Conservation (phyloP, 2,329 filamentous ascomycete species). For the Thielaviopsis ethacetica region DNA sequence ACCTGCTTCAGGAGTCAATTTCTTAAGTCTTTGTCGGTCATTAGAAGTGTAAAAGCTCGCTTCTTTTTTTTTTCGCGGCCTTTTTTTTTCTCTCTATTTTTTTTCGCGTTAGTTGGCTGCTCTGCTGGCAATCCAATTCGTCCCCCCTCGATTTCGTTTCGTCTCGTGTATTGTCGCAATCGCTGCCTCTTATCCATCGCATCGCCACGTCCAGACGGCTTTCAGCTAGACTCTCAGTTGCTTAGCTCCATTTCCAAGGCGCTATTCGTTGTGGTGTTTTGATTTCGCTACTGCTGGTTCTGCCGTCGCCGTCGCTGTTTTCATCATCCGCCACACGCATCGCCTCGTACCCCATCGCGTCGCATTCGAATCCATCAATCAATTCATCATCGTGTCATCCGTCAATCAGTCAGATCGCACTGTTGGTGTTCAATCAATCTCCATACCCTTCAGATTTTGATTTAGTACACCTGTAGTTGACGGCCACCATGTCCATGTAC, state of each 20-base stretch:
- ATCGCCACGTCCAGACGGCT: neutral
- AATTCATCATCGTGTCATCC: neutral
- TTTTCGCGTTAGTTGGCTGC: neutral
- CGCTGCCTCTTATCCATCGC: neutral
- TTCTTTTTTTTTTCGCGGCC: neutral
- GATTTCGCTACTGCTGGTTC: neutral
- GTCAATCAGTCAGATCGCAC: neutral
- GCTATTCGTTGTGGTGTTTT: neutral
- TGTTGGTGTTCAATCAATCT: neutral
- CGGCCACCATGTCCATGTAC: constrained; percentile 13
- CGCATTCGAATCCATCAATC: neutral
- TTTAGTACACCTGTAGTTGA: neutral
- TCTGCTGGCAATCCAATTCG: neutral
- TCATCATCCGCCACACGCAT: neutral
- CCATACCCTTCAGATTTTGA: neutral
- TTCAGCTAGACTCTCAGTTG: neutral
- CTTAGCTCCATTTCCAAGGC: neutral
- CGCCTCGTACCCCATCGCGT: neutral
- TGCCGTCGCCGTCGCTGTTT: neutral
- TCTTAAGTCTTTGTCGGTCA: neutral
- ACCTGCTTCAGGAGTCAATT: neutral
- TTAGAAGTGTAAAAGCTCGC: too few relatives aligned
- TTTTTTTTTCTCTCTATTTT: neutral
- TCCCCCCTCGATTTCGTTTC: neutral
- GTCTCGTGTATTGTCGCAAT: neutral